Conservation (phyloP, 1,284 basidiomycete species). For the Phellopilus nigrolimitatus region DNA sequence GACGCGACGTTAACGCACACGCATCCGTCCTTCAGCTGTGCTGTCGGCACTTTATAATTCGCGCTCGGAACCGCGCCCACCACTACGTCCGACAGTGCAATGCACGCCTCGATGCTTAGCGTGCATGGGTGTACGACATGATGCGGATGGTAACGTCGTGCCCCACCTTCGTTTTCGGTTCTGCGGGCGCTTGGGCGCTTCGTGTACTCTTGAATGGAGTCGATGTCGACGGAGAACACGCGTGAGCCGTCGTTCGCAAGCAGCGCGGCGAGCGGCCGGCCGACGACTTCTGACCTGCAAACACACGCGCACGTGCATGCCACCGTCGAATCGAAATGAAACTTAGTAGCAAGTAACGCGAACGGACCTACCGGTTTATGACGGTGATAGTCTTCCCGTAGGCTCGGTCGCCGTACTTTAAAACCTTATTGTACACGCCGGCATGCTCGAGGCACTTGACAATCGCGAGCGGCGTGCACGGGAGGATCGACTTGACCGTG, state of each 20-base stretch:
- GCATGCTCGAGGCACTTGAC: constrained; percentile 91
- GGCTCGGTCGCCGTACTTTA: constrained; percentile 92
- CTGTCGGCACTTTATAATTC: constrained; percentile 88
- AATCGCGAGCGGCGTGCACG: constrained; percentile 94
- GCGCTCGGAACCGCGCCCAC: constrained; percentile 85
- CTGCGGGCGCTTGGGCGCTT: constrained; percentile 60
- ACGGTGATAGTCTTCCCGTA: constrained; percentile 93
- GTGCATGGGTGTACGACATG: constrained; percentile 75
- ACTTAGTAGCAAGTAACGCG: neutral
- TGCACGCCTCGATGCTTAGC: constrained; percentile 70
- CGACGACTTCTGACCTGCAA: constrained; percentile 89
- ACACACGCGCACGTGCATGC: neutral
- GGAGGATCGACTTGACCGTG: constrained; percentile 90
- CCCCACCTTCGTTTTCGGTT: constrained; percentile 32
- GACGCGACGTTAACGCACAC: constrained; percentile 91
- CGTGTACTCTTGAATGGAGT: constrained; percentile 90
- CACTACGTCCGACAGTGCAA: constrained; percentile 83
- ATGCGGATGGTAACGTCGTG: constrained; percentile 67
- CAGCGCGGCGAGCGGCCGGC: constrained; percentile 89
- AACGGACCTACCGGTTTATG: constrained; percentile 74
- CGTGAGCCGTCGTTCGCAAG: constrained; percentile 94
- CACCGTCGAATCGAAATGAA: neutral
- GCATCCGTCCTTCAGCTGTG: constrained; percentile 88
- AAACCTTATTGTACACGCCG: constrained; percentile 88
- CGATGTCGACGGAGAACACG: constrained; percentile 93